phyloP scores from a whole-genome alignment of 2,329 filamentous ascomycete genomes.

The Lizonia empirigonia region DNA sequence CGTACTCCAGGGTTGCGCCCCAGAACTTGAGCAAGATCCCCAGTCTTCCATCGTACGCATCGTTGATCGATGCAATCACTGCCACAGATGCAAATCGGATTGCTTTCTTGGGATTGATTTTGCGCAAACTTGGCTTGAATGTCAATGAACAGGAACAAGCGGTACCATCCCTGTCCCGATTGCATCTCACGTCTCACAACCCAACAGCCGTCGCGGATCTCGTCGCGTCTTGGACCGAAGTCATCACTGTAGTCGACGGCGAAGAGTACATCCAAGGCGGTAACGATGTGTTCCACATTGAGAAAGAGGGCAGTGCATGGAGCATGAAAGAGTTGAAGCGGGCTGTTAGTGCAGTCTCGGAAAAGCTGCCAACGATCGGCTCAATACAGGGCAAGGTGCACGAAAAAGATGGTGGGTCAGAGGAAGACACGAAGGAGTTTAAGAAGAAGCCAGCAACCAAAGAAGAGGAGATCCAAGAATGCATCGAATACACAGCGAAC shows the following conservation, averaged over 20 bases:
- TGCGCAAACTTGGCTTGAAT: slow-evolving; percentile 80
- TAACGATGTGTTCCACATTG: slow-evolving; percentile 80
- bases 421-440: slow-evolving; percentile 30
- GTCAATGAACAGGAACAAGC: slow-evolving; percentile 71
- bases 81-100: slow-evolving; percentile 72
- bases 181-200: slow-evolving; percentile 78
- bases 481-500: slow-evolving; percentile 34
- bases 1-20: slow-evolving; percentile 72
- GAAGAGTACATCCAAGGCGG: slow-evolving; percentile 78
- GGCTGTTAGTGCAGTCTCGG: slow-evolving; percentile 39
- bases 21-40: slow-evolving; percentile 74
- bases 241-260: slow-evolving; percentile 68
- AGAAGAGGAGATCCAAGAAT: slow-evolving; percentile 38
- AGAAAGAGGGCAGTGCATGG: slow-evolving; percentile 64
- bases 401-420: not conserved
- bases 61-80: slow-evolving; percentile 70
- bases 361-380: slow-evolving; percentile 32
- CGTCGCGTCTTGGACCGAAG: slow-evolving; percentile 68
- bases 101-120: slow-evolving; percentile 77
- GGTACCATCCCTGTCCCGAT: slow-evolving; percentile 77
- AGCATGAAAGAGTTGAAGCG: slow-evolving; percentile 41
- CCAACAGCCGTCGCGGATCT: slow-evolving; percentile 70
- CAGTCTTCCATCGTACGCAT: slow-evolving; percentile 70
- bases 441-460: slow-evolving; percentile 32
- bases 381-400: slow-evolving; percentile 33